Base-by-base conservation (phyloP, 768 basidiomycete species). In the Trichaptum fuscoviolaceum region DNA sequence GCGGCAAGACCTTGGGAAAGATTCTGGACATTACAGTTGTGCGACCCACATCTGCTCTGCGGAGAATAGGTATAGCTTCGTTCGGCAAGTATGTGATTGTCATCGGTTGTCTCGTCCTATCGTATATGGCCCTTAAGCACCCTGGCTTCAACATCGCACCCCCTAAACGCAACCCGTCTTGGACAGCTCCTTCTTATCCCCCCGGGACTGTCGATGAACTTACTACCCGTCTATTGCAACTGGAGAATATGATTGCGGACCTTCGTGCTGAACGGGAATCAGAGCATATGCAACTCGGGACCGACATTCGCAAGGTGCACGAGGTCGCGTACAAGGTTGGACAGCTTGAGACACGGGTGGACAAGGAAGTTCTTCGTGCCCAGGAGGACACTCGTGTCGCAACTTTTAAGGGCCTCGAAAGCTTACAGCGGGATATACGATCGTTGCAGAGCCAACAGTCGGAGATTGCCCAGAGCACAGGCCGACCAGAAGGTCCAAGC, bases 191-290 rank as follows among this genome's bases (percentile, higher is more conserved):
- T 77, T 1, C 77, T 86, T 73, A 79, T 9, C 90, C 90, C 1
- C 84, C 86, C 0, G 80, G 82, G n/a, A 84, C 91, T 73, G 77
- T 92, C 23, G 82, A 83, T 4, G 91, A 91, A 65, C 77, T 93
- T 25, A 80, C 86, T 1, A 78, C 80, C 7, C 85, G 91, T 9
- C 75, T 94, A 15, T 82, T 84, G 67, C 78, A 79, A 36, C 82
- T 93, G 57, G 92, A 93, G 74, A 80, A 76, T 26, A 86, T 83
- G 1, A 77, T 92, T 17, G 85, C 87, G 17, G 81, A 83, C 7
- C 77, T 94, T 18, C 84, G 87, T 4, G 69, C 78, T 17, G 87
- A 90, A 62, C 75, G 79, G 12, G 83, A 89, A 67, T 82, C 81
- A 59, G 77, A 79, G 5, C 81, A 82, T 63, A 71, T 76, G 6